A percentile compares a stretch with the other conserved stretches of the same genome.
These are phyloP conservation scores for Trametes cingulata DNA, from an alignment of 768 basidiomycete genomes.

Conservation along the genomic window DNA sequence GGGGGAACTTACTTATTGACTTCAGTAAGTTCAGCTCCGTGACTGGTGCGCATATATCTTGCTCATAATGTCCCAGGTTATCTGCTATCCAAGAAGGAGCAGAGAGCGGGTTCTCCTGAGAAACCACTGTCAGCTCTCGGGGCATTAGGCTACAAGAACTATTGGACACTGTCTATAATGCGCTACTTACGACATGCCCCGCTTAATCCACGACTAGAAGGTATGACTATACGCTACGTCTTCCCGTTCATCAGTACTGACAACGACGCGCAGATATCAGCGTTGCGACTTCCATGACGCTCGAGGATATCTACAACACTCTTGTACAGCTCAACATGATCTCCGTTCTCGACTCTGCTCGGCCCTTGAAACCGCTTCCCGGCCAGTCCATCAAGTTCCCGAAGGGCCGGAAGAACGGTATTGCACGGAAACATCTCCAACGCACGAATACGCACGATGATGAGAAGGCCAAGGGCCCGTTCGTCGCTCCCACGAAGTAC, in stretches of 20 bases:
- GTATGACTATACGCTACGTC: conserved; percentile 41
- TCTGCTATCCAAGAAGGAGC: conserved; percentile 93
- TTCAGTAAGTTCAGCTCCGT: conserved; percentile 72
- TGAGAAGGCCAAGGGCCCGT: conserved; percentile 49
- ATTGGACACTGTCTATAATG: conserved; percentile 91
- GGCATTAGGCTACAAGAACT: conserved; percentile 90
- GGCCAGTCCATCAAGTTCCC: conserved; percentile 77
- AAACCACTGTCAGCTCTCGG: conserved; percentile 94
- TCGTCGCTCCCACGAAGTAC: conserved; percentile 69
- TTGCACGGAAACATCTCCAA: conserved; percentile 65
- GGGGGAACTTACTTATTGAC: conserved; percentile 97
- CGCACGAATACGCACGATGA: conserved; percentile 53
- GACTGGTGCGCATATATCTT: background rate
- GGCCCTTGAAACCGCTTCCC: conserved; percentile 62
- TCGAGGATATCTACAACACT: conserved; percentile 81
- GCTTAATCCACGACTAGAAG: conserved; percentile 70
- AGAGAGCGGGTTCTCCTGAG: conserved; percentile 87
- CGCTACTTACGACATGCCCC: conserved; percentile 66
- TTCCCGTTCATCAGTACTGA: conserved; percentile 15
- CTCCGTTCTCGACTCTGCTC: conserved; percentile 46
- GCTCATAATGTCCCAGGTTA: conserved; percentile 64
- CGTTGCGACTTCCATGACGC: conserved; percentile 82
- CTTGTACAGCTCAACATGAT: conserved; percentile 80
- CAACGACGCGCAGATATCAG: conserved; percentile 66
- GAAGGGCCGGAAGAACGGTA: conserved; percentile 65